These are phyloP conservation scores for Clitoria ternatea DNA, from an alignment of 306 rosid species.

Conservation along the genomic window DNA sequence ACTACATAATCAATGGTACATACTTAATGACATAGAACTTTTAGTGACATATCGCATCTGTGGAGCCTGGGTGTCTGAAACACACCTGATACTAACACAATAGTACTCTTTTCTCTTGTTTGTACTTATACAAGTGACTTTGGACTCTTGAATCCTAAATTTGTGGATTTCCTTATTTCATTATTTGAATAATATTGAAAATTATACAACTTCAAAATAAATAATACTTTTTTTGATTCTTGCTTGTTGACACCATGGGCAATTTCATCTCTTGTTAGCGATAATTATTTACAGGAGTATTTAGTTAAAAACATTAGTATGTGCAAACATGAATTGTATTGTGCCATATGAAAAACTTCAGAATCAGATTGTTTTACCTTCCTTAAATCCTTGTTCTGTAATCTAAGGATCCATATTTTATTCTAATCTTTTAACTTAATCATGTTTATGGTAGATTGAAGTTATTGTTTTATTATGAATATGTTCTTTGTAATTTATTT, in stretches of 20 bases:
- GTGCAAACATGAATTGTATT: not conserved
- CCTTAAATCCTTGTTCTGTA: not conserved
- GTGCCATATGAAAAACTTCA: not conserved
- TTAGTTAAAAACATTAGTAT: not conserved
- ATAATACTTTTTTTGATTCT: not conserved
- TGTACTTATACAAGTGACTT: not conserved
- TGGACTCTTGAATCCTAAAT: slow-evolving; percentile 9
- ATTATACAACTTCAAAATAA: not conserved
- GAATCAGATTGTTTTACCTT: not conserved
- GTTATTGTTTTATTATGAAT: slow-evolving; percentile 9
- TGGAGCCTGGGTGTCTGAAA: slow-evolving; percentile 14
- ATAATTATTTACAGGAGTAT: not conserved
- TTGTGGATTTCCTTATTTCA: not conserved
- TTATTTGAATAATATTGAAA: not conserved
- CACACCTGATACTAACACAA: not conserved
- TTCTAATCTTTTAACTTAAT: not conserved
- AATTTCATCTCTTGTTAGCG: not conserved
- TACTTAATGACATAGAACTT: not conserved
- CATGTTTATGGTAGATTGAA: not conserved
- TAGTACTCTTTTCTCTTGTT: not conserved
- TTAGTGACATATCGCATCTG: not conserved
- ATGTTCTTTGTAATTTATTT: slow-evolving; percentile 26
- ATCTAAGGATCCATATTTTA: not conserved
- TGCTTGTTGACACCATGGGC: not conserved
- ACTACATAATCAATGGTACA: not conserved